A percentile compares a stretch with the other conserved stretches of the same genome.
These are phyloP conservation scores for Hymenotorrendiella dingleyae DNA, from an alignment of 2,329 filamentous ascomycete species.

Conservation along the genomic window DNA sequence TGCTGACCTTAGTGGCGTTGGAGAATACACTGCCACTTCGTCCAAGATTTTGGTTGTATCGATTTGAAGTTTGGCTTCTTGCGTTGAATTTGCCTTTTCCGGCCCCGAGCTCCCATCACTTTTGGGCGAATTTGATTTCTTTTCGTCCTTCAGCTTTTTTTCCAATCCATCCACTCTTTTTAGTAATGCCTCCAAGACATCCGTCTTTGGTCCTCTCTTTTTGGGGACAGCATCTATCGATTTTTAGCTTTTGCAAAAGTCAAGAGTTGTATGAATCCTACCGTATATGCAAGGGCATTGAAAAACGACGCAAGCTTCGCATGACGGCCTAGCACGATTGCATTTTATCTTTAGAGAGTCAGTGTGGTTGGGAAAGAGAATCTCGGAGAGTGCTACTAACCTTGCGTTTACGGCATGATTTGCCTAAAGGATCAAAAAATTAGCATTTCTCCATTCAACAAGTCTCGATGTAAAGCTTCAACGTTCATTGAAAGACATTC, in stretches of 20 bases:
- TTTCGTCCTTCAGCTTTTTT: constrained; percentile 68
- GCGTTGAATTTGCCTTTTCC: constrained; percentile 20
- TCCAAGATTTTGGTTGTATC: constrained; percentile 35
- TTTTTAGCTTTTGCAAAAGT: too few relatives aligned
- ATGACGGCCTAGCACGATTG: constrained; percentile 76
- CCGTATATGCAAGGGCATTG: constrained; percentile 85
- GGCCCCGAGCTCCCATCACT: constrained; percentile 15
- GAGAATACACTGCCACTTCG: constrained; percentile 39
- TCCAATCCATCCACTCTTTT: constrained; percentile 84
- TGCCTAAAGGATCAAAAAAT: too few relatives aligned
- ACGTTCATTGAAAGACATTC: too few relatives aligned
- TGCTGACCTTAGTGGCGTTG: constrained; percentile 34
- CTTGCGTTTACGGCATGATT: constrained; percentile 89
- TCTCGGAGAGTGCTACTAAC: too few relatives aligned
- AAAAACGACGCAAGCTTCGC: constrained; percentile 85
- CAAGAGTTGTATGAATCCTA: too few relatives aligned
- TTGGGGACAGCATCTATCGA: constrained; percentile 83
- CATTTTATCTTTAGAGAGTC: constrained; percentile 79
- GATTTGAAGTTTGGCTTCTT: constrained; percentile 26
- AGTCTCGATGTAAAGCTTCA: too few relatives aligned
- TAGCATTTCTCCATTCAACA: too few relatives aligned
- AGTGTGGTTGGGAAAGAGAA: too few relatives aligned
- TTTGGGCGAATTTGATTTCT: constrained; percentile 34
- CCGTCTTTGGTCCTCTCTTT: constrained; percentile 84
- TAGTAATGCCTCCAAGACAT: constrained; percentile 76